Evolutionary conservation across 2,329 filamentous ascomycete species (phyloP), one percentile per base, ranked within the genome.

Genomic region (Orbilia quercus): DNA sequence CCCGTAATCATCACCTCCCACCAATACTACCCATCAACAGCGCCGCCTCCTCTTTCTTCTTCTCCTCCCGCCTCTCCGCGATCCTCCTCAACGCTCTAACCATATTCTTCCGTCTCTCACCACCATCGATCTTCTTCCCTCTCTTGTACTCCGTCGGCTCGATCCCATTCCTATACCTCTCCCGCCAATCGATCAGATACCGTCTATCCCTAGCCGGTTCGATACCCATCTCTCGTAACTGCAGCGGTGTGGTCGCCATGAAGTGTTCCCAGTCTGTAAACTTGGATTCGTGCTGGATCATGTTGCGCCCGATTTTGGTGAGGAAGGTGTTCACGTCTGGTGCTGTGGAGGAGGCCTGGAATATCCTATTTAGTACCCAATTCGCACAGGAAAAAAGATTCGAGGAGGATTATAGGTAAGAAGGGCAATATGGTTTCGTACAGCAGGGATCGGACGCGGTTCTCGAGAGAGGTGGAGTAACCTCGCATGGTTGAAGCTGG

Each of bases 101-200:
- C 83, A 96, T 90, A 14, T 90, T 91, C 80, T 87, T 88, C 81
- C 95, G 87, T 81, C 95, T 89, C 85, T 99, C 95, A 84, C 95
- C 95, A 79, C 95, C 95, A 82, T 98, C 93, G 76, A 99, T 89
- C 88, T 98, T 98, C 79, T 88, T 88, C 25, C 95, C 94, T 78
- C 89, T 86, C 80, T 86, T 89, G 78, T 92, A 85, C 83, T 98
- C 93, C 65, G 89, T 87, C 20, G 91, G 85, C 75, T 85, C 84
- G 85, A 69, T 82, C 81, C 34, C 82, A 82, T 0, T 86, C 86
- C 80, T 90, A 89, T 88, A 98, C 78, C 90, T 89, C 78, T 96
- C 89, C 77, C 92, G 87, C 91, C 94, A 97, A 75, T 89, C 87
- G 51, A 98, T 83, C 14, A 99, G 86, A 79, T 98, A 99, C 66